Base-by-base conservation (phyloP, 2,329 filamentous ascomycete species). In the Botrytis galanthina region DNA sequence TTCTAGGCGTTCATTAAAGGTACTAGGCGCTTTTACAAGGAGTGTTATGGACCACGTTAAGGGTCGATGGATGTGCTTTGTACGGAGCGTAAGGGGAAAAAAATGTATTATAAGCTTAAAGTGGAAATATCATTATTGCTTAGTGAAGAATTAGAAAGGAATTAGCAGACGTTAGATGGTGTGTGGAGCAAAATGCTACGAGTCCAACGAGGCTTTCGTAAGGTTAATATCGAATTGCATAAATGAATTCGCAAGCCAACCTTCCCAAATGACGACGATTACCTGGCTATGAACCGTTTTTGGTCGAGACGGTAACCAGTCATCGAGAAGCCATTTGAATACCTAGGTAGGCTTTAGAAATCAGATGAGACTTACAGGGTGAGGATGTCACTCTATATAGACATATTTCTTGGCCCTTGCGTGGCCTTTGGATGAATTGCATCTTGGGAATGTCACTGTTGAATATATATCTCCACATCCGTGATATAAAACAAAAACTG, bases 1-100 rank as follows among this genome's bases (percentile, higher is more conserved):
- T 75, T 76, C 77, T 73, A 74, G 72, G 72, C 75, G 32, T 60
- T 66, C 37, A 60, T 35, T 70, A 26, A 69, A 57, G 37, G 66
- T 5, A 44, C 62, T 51, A 57, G 26, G 46, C 75, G 74, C 74
- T 66, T 72, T 69, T 68, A 73, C 74, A 46, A 67, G 70, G 70
- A 72, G 48, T 32, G 44, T 48, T 59, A 42, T 39, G 26, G 46
- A 39, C 51, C 61, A 68, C 37, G 26, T 32, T 61, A 70, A 54
- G 39, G 70, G 37, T 39, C 26, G 59, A 10, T 62, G 69, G 32
- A 54, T 48, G 51, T 14, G 8, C 60, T 29, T 4, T 44, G 61
- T 8, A 29, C 10, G 51, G 26, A 18, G 32, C 22, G 7, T 1
- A 57, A 57, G 51, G 51, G n/a, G 51, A 18, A 57, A 68, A 54